Evolutionary conservation across 805 yeast species (phyloP), one percentile per base, ranked within the genome.

Genomic region (Pichia cabralensis): DNA sequence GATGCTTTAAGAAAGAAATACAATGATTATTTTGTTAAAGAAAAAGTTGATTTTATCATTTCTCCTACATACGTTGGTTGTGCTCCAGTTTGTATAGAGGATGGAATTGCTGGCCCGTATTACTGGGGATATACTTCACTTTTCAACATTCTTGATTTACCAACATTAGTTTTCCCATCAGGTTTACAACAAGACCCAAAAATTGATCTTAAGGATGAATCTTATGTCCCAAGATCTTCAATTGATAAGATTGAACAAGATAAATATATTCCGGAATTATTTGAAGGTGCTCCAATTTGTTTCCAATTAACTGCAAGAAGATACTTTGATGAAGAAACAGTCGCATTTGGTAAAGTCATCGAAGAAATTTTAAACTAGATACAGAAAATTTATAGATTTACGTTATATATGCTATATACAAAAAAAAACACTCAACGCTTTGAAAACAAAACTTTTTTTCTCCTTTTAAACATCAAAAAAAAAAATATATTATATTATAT

Each of bases 51-150:
- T 48, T 71, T 76, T 48, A 65, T 81, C 39, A 56, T 81, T 29
- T 69, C 80, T 33, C 88, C 89, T 40, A 69, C 76, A 6, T 74
- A 76, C 55, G 71, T 69, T 36, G 78, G 79, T 42, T 76, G 75
- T 33, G 84, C 92, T n/a, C 83, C 85, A 28, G 67, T 66, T 35
- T 72, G 80, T 16, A 71, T 69, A 31, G 64, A 67, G 21, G 53
- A 55, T 26, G 61, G 58, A 33, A 47, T 49, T 33, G 58, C 56
- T 3, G 62, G 62, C 33, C 68, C 79, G 6, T 71, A 69, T 53
- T 79, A 79, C 56, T 82, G 92, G 88, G 80, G 88, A 4, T 82
- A 82, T 62, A 80, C 89, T 6, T 60, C 85, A 3, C 64, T 79
- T 42, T 82, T 75, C 71, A 81, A 81, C 58, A 50, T 80, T 38